Conservation (phyloP, 352 stramenopile genomes). For the Globisporangium apiculatum region DNA sequence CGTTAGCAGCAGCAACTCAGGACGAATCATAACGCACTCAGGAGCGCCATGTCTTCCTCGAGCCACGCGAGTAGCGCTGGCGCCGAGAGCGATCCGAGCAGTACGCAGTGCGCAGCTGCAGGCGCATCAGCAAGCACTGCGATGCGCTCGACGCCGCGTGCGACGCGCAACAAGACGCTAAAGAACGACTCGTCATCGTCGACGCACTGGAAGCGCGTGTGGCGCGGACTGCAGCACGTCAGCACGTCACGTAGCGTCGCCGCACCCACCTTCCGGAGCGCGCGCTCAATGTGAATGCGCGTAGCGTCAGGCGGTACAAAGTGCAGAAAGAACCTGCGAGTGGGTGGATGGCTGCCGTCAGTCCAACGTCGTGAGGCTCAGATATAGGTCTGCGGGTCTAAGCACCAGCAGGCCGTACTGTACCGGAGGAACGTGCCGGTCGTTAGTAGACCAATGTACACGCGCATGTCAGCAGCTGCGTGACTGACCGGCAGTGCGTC, state of each 20-base stretch:
- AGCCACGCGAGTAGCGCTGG: conserved; percentile 50
- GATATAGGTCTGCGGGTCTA: neutral
- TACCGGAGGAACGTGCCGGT: conserved; percentile 36
- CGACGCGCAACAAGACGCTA: conserved; percentile 44
- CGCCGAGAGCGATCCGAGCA: conserved; percentile 35
- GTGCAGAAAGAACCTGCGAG: conserved; percentile 26
- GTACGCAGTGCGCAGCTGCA: conserved; percentile 7
- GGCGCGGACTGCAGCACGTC: conserved; percentile 18
- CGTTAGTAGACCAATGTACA: conserved; percentile 26
- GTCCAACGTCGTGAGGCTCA: too few relatives aligned
- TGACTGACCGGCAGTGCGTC: conserved; percentile 2
- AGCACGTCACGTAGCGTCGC: conserved; percentile 25
- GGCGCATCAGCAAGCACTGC: conserved; percentile 29
- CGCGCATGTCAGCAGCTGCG: conserved; percentile 3
- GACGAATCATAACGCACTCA: conserved; percentile 28
- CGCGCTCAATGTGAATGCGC: conserved; percentile 29
- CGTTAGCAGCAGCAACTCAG: neutral
- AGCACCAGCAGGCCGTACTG: neutral
- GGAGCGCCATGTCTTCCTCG: conserved; percentile 40
- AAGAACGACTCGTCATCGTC: conserved; percentile 46
- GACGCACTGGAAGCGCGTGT: conserved; percentile 26
- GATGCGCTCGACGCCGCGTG: conserved; percentile 30
- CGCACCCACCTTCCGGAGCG: conserved; percentile 24
- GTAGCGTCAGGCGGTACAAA: conserved; percentile 29
- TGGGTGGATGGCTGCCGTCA: neutral